These are phyloP conservation scores for Pseudogymnoascus pannorum DNA, from an alignment of 2,329 filamentous ascomycete genomes.

Conservation along the genomic window DNA sequence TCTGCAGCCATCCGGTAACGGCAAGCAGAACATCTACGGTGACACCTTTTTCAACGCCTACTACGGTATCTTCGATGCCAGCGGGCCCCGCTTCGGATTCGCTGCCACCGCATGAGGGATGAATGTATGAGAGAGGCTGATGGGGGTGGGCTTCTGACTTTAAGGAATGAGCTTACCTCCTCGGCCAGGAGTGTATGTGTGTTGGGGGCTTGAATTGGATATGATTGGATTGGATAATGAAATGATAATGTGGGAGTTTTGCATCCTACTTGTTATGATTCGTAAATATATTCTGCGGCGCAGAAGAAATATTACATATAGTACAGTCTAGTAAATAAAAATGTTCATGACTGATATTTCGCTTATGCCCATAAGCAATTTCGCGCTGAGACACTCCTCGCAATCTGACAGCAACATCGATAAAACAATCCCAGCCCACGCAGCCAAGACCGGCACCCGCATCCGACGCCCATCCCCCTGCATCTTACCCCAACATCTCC, in stretches of 20 bases:
- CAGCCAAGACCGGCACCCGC: neutral
- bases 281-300: neutral
- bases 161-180: neutral
- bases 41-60: constrained; percentile 29
- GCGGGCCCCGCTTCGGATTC: constrained; percentile 24
- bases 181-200: neutral
- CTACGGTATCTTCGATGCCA: constrained; percentile 25
- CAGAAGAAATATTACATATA: neutral
- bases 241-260: neutral
- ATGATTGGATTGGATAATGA: neutral
- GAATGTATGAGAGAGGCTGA: neutral
- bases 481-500: neutral
- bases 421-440: neutral
- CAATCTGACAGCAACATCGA: neutral
- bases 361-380: neutral
- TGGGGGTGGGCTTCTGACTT: neutral
- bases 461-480: neutral
- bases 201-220: neutral
- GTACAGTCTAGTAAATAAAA: neutral
- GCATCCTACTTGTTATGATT: neutral
- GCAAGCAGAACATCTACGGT: constrained; percentile 26
- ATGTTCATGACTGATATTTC: neutral
- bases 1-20: constrained; percentile 28
- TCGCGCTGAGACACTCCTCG: neutral
- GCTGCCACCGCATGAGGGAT: constrained; percentile 19